phyloP scores from a whole-genome alignment of 192 early-diverging fungal species.

The Coemansia sp. region DNA sequence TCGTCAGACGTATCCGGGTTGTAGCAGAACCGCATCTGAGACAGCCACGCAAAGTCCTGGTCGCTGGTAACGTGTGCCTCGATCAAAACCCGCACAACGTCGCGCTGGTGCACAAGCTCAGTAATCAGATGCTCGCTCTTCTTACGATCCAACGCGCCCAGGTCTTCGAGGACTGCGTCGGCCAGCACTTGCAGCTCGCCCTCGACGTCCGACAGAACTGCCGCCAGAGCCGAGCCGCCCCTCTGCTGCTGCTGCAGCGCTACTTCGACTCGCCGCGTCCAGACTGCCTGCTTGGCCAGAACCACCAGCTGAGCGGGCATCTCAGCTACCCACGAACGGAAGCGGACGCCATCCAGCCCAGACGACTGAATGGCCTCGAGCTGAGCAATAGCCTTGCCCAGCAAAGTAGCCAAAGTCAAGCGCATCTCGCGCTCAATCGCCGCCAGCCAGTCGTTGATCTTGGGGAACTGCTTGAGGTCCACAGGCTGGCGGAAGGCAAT shows the following conservation, averaged over 20 bases:
- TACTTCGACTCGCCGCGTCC: conserved; percentile 88
- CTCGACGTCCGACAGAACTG: conserved; percentile 66
- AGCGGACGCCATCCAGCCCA: conserved; percentile 39
- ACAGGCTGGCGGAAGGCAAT: conserved; percentile 81
- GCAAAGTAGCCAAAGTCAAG: conserved; percentile 76
- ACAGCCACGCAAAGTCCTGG: conserved; percentile 94
- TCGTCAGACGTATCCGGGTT: conserved; percentile 60
- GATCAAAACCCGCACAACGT: conserved; percentile 78
- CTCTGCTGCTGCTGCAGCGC: conserved; percentile 54
- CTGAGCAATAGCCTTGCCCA: conserved; percentile 73
- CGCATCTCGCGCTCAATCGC: conserved; percentile 94
- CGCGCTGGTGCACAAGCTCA: conserved; percentile 98
- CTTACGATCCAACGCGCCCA: conserved; percentile 78
- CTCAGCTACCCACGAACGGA: conserved; percentile 85
- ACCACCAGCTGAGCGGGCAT: conserved; percentile 95
- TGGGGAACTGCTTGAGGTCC: conserved; percentile 79
- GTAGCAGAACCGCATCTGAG: conserved; percentile 95
- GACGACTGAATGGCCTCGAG: conserved; percentile 50
- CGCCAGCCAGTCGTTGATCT: conserved; percentile 98
- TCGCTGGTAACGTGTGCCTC: conserved; percentile 55
- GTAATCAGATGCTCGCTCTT: conserved; percentile 99
- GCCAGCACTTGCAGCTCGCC: conserved; percentile 85
- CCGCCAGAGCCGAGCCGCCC: conserved; percentile 49
- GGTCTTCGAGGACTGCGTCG: conserved; percentile 89
- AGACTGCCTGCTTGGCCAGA: conserved; percentile 85